These are phyloP conservation scores for Hanseniaspora clermontiae DNA, from an alignment of 805 yeast species.

Conservation along the genomic window DNA sequence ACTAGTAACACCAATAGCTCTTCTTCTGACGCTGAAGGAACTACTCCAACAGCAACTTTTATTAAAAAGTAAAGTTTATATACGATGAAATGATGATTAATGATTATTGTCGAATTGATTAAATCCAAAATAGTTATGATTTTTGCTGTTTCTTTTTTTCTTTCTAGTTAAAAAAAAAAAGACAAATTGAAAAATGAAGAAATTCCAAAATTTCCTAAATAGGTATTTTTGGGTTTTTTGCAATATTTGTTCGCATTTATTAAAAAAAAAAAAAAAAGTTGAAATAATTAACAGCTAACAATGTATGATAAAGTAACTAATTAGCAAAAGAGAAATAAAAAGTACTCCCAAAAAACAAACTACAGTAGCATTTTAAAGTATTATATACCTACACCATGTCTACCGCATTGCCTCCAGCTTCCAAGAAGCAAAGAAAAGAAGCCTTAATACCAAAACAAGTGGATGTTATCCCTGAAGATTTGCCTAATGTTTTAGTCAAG, in stretches of 20 bases:
- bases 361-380: neutral
- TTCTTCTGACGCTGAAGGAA: constrained; percentile 2
- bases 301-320: neutral
- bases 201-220: neutral
- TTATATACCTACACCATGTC: constrained; percentile 45
- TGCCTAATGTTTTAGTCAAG: constrained; percentile 77
- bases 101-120: neutral
- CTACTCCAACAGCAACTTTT: neutral
- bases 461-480: constrained; percentile 56
- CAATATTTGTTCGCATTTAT: neutral
- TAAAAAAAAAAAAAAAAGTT: neutral
- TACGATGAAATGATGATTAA: no score
- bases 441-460: constrained; percentile 75
- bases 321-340: no score
- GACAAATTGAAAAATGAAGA: neutral
- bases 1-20: constrained; percentile 25
- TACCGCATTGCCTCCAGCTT: constrained; percentile 83
- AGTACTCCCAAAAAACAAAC: neutral
- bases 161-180: no score
- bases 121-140: no score
- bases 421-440: constrained; percentile 71
- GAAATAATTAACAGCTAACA: neutral
- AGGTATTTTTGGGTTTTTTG: neutral
- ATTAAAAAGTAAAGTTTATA: neutral
- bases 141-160: neutral